phyloP scores from a whole-genome alignment of 2,329 filamentous ascomycete species.

The Alternaria brassicicola region DNA sequence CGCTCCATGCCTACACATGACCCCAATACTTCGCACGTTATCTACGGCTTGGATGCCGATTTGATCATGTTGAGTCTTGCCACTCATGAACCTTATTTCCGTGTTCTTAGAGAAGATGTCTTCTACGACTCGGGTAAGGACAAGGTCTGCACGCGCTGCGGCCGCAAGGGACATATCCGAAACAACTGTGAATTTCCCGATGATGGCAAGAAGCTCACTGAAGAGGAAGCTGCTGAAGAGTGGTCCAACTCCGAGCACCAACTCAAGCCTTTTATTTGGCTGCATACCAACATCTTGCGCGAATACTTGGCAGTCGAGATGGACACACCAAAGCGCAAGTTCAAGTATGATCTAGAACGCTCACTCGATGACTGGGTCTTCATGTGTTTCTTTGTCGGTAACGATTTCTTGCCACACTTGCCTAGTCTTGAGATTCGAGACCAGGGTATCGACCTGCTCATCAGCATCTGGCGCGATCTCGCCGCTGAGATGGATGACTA shows the following conservation, averaged over 20 bases:
- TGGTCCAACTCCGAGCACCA: slow-evolving; percentile 47
- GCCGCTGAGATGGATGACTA: slow-evolving; percentile 92
- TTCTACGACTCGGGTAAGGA: slow-evolving; percentile 88
- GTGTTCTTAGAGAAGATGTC: slow-evolving; percentile 94
- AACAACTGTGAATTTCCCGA: slow-evolving; percentile 68
- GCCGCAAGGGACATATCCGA: slow-evolving; percentile 89
- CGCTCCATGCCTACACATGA: slow-evolving; percentile 88
- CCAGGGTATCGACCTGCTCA: slow-evolving; percentile 94
- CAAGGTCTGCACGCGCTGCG: slow-evolving; percentile 86
- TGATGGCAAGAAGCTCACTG: slow-evolving; percentile 71
- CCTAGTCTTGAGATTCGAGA: slow-evolving; percentile 98
- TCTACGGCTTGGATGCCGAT: slow-evolving; percentile 97
- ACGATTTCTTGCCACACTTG: slow-evolving; percentile 96
- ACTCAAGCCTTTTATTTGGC: slow-evolving; percentile 96
- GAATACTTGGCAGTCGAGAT: slow-evolving; percentile 94
- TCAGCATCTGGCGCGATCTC: slow-evolving; percentile 96
- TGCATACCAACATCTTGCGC: slow-evolving; percentile 87
- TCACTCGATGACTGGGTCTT: slow-evolving; percentile 98
- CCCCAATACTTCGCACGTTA: slow-evolving; percentile 96
- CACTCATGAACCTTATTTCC: slow-evolving; percentile 96
- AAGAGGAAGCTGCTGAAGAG: slow-evolving; percentile 71
- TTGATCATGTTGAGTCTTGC: slow-evolving; percentile 97
- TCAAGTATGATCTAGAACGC: slow-evolving; percentile 90
- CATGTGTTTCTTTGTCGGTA: slow-evolving; percentile 98
- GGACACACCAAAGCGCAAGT: slow-evolving; percentile 78